Evolutionary conservation across 306 rosid species (phyloP), one percentile per base, ranked within the genome.

Genomic region (Trichosanthes truncata): DNA sequence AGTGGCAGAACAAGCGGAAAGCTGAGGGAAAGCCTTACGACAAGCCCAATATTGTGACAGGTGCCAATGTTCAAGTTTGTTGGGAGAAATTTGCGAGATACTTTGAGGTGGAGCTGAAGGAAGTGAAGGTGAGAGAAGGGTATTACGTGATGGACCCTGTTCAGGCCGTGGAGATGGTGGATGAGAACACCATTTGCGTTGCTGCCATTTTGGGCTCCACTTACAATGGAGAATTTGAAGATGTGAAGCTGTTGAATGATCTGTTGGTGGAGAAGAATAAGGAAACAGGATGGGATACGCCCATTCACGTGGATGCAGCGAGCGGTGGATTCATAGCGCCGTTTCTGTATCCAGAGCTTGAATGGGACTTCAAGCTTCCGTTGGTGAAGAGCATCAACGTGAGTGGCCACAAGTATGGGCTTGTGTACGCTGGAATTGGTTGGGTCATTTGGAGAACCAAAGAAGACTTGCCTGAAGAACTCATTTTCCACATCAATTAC

Each of bases 311-410:
- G 21, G 80, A 77, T 17, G 80, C 80, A 3, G 80, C 80, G 0
- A 77, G 71, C 0, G 80, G 80, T 6, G 80, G 80, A 1, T 77
- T 77, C 56, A 57, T 77, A 20, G 80, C 80, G 10, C 80, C 80
- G 4, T 77, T 77, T 40, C 7, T 77, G 63, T 77, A 77, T 15
- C 80, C 80, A n/a, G 71, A 77, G 18, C 55, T 77, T 0, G 80
- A 77, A 43, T 77, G 80, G 80, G 80, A 77, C 38, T 77, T 77
- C 56, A 11, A 71, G 21, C 68, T 77, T 59, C 80, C 80, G 1
- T 23, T 77, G 38, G 71, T 77, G 80, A 77, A 77, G 68, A 77
- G 80, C 26, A 77, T 77, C 56, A 77, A 77, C 9, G 80, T 77
- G 2, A 77, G 80, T 59, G 80, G 80, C 6, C 80, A 76, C 4